Evolutionary conservation across 164 flowering plant genomes (phyloP).

Genomic region (Cinnamomum chago): DNA sequence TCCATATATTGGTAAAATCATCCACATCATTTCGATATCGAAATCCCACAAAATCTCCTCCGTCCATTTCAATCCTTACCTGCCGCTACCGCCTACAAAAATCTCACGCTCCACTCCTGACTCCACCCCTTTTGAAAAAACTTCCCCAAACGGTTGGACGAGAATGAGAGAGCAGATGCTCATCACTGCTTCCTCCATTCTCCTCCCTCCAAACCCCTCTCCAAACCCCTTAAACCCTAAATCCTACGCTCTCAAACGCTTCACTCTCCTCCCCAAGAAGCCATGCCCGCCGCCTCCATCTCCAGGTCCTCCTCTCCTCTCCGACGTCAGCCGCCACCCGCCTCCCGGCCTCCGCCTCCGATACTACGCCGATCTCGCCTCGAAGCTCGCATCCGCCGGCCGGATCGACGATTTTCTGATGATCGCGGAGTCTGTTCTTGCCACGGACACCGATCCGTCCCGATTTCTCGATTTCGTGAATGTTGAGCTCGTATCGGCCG

Average conservation of each 20-base stretch:
- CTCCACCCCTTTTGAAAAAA: too few species aligned
- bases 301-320: slow-evolving; percentile 1
- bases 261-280: not conserved
- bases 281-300: slow-evolving; percentile 9
- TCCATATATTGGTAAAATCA: too few species aligned
- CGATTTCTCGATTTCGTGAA: slow-evolving; percentile 15
- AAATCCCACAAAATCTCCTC: too few species aligned
- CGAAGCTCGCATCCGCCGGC: slow-evolving; percentile 56
- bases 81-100: too few species aligned
- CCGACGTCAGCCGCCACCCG: not conserved
- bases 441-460: slow-evolving; percentile 24
- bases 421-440: slow-evolving; percentile 44
- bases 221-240: slow-evolving; percentile 12
- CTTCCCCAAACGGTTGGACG: not conserved
- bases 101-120: too few species aligned
- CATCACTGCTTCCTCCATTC: slow-evolving; percentile 33
- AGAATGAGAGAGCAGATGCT: slow-evolving; percentile 42
- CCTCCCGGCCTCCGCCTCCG: slow-evolving; percentile 15
- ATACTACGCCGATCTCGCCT: slow-evolving; percentile 49
- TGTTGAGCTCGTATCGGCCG: slow-evolving; percentile 31
- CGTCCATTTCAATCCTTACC: too few species aligned
- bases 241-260: slow-evolving; percentile 2
- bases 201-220: slow-evolving; percentile 16
- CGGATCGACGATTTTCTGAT: slow-evolving; percentile 47
- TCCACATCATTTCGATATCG: too few species aligned